phyloP scores from a whole-genome alignment of 176 grass and related monocot species.

The Rhynchospora breviuscula region DNA sequence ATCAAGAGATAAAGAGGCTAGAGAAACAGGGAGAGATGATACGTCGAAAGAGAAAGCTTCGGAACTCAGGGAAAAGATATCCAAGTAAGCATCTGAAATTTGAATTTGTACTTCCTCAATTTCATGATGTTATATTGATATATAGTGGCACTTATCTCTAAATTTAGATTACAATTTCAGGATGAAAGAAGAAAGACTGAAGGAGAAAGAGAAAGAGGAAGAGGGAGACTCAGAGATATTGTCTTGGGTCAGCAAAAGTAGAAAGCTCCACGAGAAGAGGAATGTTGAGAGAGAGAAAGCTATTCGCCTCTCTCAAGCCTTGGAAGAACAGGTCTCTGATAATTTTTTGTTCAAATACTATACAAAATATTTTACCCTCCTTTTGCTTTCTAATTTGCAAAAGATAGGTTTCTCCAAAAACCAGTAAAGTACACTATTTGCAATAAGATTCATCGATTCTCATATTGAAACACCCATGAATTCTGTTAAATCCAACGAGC shows the following conservation, averaged over 20 bases:
- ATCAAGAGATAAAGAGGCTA: conserved; percentile 11
- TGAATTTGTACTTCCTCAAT: background rate
- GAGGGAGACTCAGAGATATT: conserved; percentile 59
- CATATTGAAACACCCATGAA: background rate
- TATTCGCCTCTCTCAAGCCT: conserved; percentile 57
- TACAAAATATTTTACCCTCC: too few species aligned
- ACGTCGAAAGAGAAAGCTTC: conserved; percentile 1
- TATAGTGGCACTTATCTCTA: conserved; percentile 34
- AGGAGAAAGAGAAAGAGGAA: conserved; percentile 50
- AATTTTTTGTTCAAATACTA: background rate
- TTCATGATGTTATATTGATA: conserved; percentile 17
- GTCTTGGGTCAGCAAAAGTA: conserved; percentile 79
- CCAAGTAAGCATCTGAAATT: conserved; percentile 35
- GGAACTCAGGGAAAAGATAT: conserved; percentile 53
- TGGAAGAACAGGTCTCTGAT: conserved; percentile 69
- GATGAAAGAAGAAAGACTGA: conserved; percentile 73
- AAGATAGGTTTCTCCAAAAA: background rate
- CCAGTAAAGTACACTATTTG: background rate
- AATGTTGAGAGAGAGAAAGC: conserved; percentile 74
- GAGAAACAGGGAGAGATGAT: conserved; percentile 9
- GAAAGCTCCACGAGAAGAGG: conserved; percentile 68
- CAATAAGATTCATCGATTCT: background rate
- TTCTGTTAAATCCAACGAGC: background rate
- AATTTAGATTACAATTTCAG: conserved; percentile 57
- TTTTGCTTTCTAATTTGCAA: background rate